Evolutionary conservation across 768 basidiomycete species (phyloP).

Genomic region (Pulveroboletus frians): DNA sequence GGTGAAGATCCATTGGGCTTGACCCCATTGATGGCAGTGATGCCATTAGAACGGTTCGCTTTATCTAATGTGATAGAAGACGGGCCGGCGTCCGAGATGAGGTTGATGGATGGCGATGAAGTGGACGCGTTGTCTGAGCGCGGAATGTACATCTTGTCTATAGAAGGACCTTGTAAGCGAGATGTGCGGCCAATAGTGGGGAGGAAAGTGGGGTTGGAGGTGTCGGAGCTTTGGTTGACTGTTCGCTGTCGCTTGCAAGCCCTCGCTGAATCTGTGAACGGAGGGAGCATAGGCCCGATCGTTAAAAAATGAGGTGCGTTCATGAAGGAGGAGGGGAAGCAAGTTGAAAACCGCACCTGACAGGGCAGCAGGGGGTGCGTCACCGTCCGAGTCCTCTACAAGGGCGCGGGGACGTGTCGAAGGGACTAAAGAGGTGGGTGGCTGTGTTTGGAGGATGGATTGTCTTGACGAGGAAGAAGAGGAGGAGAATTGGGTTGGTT

Average conservation of each 20-base stretch:
- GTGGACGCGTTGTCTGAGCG: slow-evolving; percentile 46
- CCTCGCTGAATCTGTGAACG: slow-evolving; percentile 43
- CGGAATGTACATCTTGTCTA: slow-evolving; percentile 47
- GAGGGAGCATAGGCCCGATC: neutral
- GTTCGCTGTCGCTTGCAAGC: slow-evolving; percentile 71
- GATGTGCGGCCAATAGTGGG: slow-evolving; percentile 19
- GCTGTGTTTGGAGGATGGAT: slow-evolving; percentile 23
- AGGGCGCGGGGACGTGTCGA: slow-evolving; percentile 59
- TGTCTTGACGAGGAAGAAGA: slow-evolving; percentile 19
- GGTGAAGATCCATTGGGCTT: slow-evolving; percentile 34
- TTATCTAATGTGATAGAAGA: slow-evolving; percentile 40
- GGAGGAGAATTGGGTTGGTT: slow-evolving; percentile 24
- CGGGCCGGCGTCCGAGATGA: slow-evolving; percentile 46
- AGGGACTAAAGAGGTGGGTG: slow-evolving; percentile 49
- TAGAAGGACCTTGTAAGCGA: slow-evolving; percentile 25
- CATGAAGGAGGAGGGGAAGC: neutral
- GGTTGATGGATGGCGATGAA: slow-evolving; percentile 42
- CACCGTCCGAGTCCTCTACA: slow-evolving; percentile 49
- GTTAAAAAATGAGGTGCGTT: slow-evolving; percentile 1
- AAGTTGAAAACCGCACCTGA: slow-evolving; percentile 20
- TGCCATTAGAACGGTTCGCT: slow-evolving; percentile 29
- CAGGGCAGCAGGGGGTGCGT: slow-evolving; percentile 20
- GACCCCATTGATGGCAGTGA: slow-evolving; percentile 42
- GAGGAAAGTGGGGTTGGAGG: slow-evolving; percentile 31
- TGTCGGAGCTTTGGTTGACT: slow-evolving; percentile 35